These are phyloP conservation scores for Yamadazyma diospyri DNA, from an alignment of 1,139 yeast genomes.

Conservation along the genomic window DNA sequence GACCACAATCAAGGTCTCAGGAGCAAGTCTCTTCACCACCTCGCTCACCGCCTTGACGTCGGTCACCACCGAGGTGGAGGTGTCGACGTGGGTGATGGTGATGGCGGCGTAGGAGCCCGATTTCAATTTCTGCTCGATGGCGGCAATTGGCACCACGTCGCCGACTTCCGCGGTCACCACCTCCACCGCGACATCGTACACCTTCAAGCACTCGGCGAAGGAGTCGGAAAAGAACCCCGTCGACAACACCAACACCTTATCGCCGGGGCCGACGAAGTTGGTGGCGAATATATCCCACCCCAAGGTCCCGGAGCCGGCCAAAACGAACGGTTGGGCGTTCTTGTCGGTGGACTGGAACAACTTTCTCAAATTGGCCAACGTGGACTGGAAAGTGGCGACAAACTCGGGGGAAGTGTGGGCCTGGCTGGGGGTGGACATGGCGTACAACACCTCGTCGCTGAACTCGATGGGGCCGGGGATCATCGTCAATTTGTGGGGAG, in stretches of 20 bases:
- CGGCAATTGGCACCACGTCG: slow-evolving; percentile 57
- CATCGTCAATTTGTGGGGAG: slow-evolving; percentile 57
- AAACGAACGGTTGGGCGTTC: slow-evolving; percentile 69
- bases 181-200: slow-evolving; percentile 69
- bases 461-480: slow-evolving; percentile 96
- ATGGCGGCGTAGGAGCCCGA: slow-evolving; percentile 58
- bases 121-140: slow-evolving; percentile 53
- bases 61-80: slow-evolving; percentile 87
- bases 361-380: slow-evolving; percentile 63
- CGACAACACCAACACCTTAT: slow-evolving; percentile 72
- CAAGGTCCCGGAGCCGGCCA: slow-evolving; percentile 90
- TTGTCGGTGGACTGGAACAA: slow-evolving; percentile 69
- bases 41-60: slow-evolving; percentile 65
- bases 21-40: slow-evolving; percentile 61
- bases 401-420: slow-evolving; percentile 93
- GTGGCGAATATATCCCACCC: slow-evolving; percentile 94
- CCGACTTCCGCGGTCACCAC: slow-evolving; percentile 73
- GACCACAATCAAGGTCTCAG: slow-evolving; percentile 78
- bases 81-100: slow-evolving; percentile 93
- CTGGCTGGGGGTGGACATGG: slow-evolving; percentile 82
- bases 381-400: slow-evolving; percentile 66
- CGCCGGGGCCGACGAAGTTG: slow-evolving; percentile 66
- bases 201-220: slow-evolving; percentile 73
- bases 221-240: slow-evolving; percentile 93
- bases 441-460: slow-evolving; percentile 73